phyloP scores from a whole-genome alignment of 2,329 filamentous ascomycete species.

The Phyllosticta citribraziliensis region DNA sequence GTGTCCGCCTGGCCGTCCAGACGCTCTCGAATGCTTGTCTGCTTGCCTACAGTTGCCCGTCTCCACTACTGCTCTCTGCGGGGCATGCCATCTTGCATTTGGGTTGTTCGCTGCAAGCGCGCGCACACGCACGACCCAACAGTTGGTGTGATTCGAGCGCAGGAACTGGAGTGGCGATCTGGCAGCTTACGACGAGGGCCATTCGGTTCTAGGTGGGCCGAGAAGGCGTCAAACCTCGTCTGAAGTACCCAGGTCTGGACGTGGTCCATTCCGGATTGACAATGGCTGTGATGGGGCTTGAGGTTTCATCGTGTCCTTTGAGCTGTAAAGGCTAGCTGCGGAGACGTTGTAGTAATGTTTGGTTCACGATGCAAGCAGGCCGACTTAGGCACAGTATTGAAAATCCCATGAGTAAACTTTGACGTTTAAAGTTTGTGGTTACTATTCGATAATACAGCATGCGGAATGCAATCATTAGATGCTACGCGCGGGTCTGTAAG shows the following conservation, averaged over 20 bases:
- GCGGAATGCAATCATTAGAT: no score
- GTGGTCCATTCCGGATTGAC: conserved; percentile 16
- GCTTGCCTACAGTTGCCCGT: not conserved
- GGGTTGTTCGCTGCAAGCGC: not conserved
- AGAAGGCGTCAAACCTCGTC: not conserved
- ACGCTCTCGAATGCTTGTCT: not conserved
- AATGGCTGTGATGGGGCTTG: conserved; percentile 18
- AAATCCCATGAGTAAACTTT: no score
- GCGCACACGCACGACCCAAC: not conserved
- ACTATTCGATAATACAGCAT: no score
- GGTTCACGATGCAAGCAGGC: no score
- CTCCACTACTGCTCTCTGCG: not conserved
- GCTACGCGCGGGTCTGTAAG: no score
- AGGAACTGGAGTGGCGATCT: not conserved
- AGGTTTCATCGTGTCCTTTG: no score
- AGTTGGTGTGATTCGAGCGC: not conserved
- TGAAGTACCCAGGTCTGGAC: not conserved
- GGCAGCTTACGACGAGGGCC: not conserved
- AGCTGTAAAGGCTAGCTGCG: no score
- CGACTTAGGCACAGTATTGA: no score
- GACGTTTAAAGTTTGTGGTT: no score
- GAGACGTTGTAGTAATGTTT: no score
- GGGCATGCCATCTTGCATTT: not conserved
- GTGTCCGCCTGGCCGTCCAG: not conserved
- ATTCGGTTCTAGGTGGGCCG: not conserved